Base-by-base conservation (phyloP, 148 eudicot species). In the Salicornia ramosissima region DNA sequence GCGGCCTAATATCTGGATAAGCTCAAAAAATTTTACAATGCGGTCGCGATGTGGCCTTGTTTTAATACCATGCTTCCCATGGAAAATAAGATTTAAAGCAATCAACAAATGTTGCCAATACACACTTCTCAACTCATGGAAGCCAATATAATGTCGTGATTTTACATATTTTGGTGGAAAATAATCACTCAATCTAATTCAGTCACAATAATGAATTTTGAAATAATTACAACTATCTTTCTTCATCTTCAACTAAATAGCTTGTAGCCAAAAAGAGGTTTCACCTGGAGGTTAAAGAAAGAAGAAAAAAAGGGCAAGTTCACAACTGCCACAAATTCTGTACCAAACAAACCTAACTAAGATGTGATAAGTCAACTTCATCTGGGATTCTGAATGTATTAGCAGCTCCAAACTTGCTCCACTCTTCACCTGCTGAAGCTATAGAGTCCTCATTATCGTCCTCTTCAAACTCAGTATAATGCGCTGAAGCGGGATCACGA, bases 391-490 rank as follows among this genome's bases (percentile, higher is more conserved):
- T 86, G 73, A 90, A 90, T 2, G 97, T 94, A 53, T 86, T 90
- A 0, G 99, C 96, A 16, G 97, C 97, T 58, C 97, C 99, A 73
- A 94, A 91, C 72, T 90, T 94, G 69, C 88, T 82, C 80, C 85
- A 58, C 73, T 88, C 99, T 59, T 84, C 92, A 25, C 81, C 95
- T 25, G 52, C 81, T 0, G 28, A 60, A 5, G 64, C 71, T 12
- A 86, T 56, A 18, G 85, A 52, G 16, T 90, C 88, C 39, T 83
- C 96, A 42, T 36, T 68, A 16, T 72, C 79, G 10, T 76, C 83
- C 45, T 84, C 96, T 11, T 66, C 74, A 29, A 73, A 74, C 14
- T 24, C 82, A 11, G 70, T 72, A 40, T 75, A 70, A 43, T 77
- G 64, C 15, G 21, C 6, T 7, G 56, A 60, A 34, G 81, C 40